Percentiles rank a stretch among this genome's conserved stretches.
phyloP scores from a whole-genome alignment of 2,329 filamentous ascomycete species.

The Erysiphe pulchra region DNA sequence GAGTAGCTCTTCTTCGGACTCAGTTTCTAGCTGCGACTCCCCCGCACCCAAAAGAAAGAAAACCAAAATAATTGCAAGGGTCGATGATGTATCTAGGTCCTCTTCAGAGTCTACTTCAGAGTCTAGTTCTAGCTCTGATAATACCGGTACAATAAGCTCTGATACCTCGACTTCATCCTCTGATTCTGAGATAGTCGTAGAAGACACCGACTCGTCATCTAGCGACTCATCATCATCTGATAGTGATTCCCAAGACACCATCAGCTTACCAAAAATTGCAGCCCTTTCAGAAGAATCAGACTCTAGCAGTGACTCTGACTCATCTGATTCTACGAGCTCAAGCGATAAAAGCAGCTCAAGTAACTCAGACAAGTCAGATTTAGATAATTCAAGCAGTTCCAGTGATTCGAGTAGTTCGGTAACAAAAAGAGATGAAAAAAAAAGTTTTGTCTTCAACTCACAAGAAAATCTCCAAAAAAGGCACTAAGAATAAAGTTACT shows the following conservation, averaged over 20 bases:
- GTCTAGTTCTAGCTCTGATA: conserved; percentile 8
- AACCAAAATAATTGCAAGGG: conserved; percentile 15
- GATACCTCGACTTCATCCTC: conserved; percentile 9
- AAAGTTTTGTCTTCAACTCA: neutral
- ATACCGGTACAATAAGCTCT: conserved; percentile 3
- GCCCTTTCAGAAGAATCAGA: conserved; percentile 8
- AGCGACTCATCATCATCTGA: conserved; percentile 13
- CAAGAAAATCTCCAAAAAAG: conserved; percentile 4
- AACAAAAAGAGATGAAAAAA: neutral
- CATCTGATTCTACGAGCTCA: conserved; percentile 12
- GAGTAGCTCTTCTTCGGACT: conserved; percentile 16
- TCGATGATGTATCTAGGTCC: conserved; percentile 2
- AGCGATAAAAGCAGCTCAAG: too few relatives aligned
- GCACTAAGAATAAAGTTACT: conserved; percentile 6
- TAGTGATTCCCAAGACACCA: neutral
- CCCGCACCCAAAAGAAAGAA: conserved; percentile 25
- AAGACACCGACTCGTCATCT: conserved; percentile 21
- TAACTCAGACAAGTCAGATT: too few relatives aligned
- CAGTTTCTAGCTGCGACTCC: conserved; percentile 16
- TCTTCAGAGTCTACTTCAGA: conserved; percentile 4
- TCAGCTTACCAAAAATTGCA: conserved; percentile 8
- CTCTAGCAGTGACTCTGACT: conserved; percentile 6
- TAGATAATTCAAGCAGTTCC: too few relatives aligned
- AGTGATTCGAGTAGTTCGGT: neutral
- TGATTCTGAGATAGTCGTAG: conserved; percentile 14